Evolutionary conservation across 495 filamentous ascomycete species (phyloP).

Genomic region (Friedmanniomyces endolithicus): DNA sequence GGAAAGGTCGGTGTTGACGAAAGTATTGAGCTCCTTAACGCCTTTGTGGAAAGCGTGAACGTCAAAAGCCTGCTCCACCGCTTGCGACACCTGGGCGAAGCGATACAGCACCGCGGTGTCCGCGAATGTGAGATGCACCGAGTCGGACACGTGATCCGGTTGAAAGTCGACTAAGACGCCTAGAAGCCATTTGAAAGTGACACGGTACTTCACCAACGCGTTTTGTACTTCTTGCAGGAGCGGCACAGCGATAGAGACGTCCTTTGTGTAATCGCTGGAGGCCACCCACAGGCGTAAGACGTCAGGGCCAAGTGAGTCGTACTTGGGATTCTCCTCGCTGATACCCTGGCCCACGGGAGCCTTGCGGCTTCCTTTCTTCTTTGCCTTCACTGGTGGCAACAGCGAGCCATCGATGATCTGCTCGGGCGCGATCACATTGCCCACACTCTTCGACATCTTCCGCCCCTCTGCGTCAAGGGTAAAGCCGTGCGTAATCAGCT

Average conservation of each 20-base stretch:
- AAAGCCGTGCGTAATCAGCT: constrained; percentile 88
- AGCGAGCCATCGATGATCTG: constrained; percentile 75
- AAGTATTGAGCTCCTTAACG: constrained; percentile 57
- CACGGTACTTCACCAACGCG: constrained; percentile 69
- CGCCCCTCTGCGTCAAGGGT: constrained; percentile 75
- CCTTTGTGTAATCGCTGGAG: constrained; percentile 77
- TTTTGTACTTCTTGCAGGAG: constrained; percentile 63
- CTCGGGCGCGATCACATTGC: constrained; percentile 72
- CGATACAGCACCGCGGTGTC: constrained; percentile 71
- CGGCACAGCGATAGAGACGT: constrained; percentile 64
- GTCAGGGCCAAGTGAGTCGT: constrained; percentile 60
- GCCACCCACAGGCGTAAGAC: constrained; percentile 88
- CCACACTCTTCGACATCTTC: constrained; percentile 97
- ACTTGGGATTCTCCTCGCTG: constrained; percentile 28
- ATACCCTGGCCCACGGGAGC: constrained; percentile 1
- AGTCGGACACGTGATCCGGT: constrained; percentile 24
- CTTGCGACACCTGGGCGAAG: constrained; percentile 46
- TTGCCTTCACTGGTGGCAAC: constrained; percentile 44
- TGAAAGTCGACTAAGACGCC: constrained; percentile 60
- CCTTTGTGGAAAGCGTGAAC: constrained; percentile 76
- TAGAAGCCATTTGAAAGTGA: constrained; percentile 75
- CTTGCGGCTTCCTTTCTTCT: constrained; percentile 41
- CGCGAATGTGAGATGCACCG: constrained; percentile 29
- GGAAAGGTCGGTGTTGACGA: constrained; percentile 70
- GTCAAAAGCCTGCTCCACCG: constrained; percentile 49